Percentiles rank a stretch among this genome's conserved stretches.
Evolutionary conservation across 208 protist genomes (phyloP).

Genomic region (Trypanosoma caninum): DNA sequence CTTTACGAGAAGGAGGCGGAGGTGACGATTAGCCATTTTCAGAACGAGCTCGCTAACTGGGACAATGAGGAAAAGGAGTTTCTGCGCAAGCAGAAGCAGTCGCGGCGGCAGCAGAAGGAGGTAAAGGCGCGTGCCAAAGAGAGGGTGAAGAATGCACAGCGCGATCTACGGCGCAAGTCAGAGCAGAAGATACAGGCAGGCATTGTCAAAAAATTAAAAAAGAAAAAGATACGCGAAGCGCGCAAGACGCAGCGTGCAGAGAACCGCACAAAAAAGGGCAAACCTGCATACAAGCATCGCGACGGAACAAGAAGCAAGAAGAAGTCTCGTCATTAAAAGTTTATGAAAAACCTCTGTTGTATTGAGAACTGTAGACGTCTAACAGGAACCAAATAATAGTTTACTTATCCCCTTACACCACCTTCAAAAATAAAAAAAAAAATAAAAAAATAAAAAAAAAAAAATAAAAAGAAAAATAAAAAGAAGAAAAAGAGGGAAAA

Average conservation of each 20-base stretch:
- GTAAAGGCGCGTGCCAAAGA: slow-evolving; percentile 49
- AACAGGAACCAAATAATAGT: too few species aligned
- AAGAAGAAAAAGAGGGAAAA: slow-evolving; percentile 12
- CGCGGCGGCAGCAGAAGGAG: slow-evolving; percentile 48
- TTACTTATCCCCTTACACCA: too few species aligned
- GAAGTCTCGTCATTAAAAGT: slow-evolving; percentile 69
- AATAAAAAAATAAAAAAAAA: background rate
- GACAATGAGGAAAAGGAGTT: slow-evolving; percentile 60
- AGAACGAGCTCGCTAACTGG: slow-evolving; percentile 71
- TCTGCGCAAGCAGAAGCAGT: slow-evolving; percentile 46
- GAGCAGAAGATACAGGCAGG: slow-evolving; percentile 80
- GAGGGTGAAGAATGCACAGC: slow-evolving; percentile 42
- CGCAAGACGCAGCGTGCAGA: slow-evolving; percentile 55
- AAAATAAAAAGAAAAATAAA: background rate
- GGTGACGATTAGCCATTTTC: slow-evolving; percentile 80
- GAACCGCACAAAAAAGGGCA: slow-evolving; percentile 61
- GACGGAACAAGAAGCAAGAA: slow-evolving; percentile 60
- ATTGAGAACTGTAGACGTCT: too few species aligned
- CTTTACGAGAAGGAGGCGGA: slow-evolving; percentile 84
- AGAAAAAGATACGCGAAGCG: slow-evolving; percentile 74
- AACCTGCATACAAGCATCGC: slow-evolving; percentile 43
- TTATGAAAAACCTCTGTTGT: slow-evolving; percentile 57
- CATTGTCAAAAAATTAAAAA: slow-evolving; percentile 85
- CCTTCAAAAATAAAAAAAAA: background rate
- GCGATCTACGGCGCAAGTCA: slow-evolving; percentile 65